These are phyloP conservation scores for Stramenopiles sp. DNA, from an alignment of 352 stramenopile genomes.

Conservation along the genomic window DNA sequence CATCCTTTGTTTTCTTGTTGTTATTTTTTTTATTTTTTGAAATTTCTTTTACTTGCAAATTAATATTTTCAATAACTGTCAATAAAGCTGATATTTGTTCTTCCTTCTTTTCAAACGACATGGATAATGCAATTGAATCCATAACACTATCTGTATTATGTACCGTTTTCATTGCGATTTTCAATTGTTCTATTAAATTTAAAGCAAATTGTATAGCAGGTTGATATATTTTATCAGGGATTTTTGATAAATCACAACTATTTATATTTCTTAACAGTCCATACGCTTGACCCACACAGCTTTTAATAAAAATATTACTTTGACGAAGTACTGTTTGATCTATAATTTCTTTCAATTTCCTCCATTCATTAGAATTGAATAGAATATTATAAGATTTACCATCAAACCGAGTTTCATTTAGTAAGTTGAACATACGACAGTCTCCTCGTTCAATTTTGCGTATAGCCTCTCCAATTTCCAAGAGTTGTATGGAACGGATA, in stretches of 20 bases:
- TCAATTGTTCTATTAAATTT: neutral
- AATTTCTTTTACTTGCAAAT: neutral
- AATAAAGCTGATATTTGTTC: neutral
- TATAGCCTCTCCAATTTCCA: neutral
- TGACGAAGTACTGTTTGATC: neutral
- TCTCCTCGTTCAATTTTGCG: neutral
- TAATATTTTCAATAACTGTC: neutral
- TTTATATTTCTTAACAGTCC: neutral
- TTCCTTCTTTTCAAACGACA: neutral
- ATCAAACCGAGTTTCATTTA: neutral
- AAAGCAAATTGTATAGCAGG: neutral
- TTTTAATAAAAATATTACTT: neutral
- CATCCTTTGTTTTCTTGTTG: neutral
- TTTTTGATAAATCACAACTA: neutral
- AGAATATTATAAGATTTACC: neutral
- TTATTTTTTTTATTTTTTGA: neutral
- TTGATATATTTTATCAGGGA: neutral
- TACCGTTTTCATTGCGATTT: neutral
- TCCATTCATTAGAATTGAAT: neutral
- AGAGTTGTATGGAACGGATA: neutral
- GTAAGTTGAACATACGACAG: neutral
- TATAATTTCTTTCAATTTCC: neutral
- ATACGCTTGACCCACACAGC: neutral
- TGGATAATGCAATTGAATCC: neutral
- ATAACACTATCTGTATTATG: neutral